Evolutionary conservation across 345 rosid genomes (phyloP).

Genomic region (Gossypium sturtianum): DNA sequence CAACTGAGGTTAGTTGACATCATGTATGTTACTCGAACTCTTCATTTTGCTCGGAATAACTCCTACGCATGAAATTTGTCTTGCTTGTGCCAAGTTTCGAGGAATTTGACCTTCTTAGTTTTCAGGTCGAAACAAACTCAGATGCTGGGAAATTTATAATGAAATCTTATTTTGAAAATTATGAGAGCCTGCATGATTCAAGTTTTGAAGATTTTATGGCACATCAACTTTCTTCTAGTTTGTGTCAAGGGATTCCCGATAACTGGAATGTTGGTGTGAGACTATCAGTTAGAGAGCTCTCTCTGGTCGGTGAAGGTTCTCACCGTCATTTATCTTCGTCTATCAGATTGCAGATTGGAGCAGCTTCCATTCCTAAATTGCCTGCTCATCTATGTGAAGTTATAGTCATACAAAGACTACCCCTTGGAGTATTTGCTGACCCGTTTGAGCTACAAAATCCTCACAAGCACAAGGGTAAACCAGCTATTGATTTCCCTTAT

Average conservation of each 20-base stretch:
- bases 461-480: conserved; percentile 45
- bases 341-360: conserved; percentile 33
- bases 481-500: background rate
- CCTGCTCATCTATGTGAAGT: conserved; percentile 33
- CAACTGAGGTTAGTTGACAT: conserved; percentile 20
- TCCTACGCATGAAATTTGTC: background rate
- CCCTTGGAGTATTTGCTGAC: conserved; percentile 80
- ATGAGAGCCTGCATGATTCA: conserved; percentile 35
- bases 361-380: conserved; percentile 16
- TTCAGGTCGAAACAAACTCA: conserved; percentile 28
- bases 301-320: conserved; percentile 76
- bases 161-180: conserved; percentile 51
- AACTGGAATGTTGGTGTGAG: conserved; percentile 15
- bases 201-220: conserved; percentile 39
- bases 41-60: no score
- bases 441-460: conserved; percentile 86
- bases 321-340: conserved; percentile 66
- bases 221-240: conserved; percentile 21
- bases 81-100: background rate
- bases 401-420: conserved; percentile 60
- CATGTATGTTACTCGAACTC: background rate
- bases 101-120: conserved; percentile 1
- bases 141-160: conserved; percentile 32
- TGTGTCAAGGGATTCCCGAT: conserved; percentile 25
- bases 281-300: conserved; percentile 33